Percentiles rank a stretch among this genome's conserved stretches.
phyloP scores from a whole-genome alignment of 2,329 filamentous ascomycete genomes.

The Massarina eburnea region DNA sequence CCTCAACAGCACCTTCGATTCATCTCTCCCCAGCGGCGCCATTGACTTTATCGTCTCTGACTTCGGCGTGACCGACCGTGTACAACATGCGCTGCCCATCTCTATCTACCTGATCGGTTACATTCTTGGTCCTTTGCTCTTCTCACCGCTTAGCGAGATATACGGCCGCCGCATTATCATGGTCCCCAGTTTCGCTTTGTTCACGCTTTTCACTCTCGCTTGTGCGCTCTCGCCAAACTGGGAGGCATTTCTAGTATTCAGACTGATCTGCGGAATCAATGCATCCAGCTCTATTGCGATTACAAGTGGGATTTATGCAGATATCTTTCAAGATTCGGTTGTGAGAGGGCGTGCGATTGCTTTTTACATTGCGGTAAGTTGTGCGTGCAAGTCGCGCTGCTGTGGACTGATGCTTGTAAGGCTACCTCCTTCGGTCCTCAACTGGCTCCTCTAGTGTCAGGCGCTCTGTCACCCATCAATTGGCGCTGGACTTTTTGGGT shows the following conservation, averaged over 20 bases:
- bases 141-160: constrained; percentile 43
- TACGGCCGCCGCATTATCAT: constrained; percentile 47
- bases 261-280: constrained; percentile 41
- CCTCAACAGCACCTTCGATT: constrained; percentile 15
- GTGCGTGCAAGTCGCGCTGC: not conserved
- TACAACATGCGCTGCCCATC: constrained; percentile 44
- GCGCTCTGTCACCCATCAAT: constrained; percentile 59
- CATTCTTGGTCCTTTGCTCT: constrained; percentile 41
- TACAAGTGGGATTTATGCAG: constrained; percentile 61
- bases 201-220: constrained; percentile 44
- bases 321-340: constrained; percentile 59
- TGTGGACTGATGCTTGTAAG: constrained; percentile 50
- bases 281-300: constrained; percentile 55
- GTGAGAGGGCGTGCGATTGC: constrained; percentile 63
- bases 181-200: constrained; percentile 49
- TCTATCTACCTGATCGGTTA: constrained; percentile 49
- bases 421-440: constrained; percentile 64
- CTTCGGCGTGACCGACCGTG: constrained; percentile 53
- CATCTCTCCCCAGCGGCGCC: constrained; percentile 62
- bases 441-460: constrained; percentile 62
- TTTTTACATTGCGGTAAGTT: constrained; percentile 35
- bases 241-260: constrained; percentile 40
- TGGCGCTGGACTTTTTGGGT: constrained; percentile 73
- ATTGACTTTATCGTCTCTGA: constrained; percentile 57
- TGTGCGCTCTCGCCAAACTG: constrained; percentile 45